Evolutionary conservation across 2,329 filamentous ascomycete genomes (phyloP).

Genomic region (Canariomyces notabilis): DNA sequence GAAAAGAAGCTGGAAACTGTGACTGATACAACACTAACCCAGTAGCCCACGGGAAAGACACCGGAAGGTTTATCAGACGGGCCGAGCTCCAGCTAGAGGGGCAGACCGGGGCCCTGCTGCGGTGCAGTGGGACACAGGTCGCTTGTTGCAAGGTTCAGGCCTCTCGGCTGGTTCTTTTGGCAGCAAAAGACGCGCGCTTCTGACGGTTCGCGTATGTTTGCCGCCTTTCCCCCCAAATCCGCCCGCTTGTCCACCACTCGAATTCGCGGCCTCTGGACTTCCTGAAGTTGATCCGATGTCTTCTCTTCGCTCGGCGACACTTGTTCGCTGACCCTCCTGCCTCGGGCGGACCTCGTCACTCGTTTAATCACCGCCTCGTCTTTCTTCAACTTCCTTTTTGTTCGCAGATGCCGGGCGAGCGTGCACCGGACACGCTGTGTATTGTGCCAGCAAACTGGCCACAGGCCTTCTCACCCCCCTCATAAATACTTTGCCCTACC

Average conservation of each 20-base stretch:
- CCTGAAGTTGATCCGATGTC: slow-evolving; percentile 24
- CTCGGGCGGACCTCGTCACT: slow-evolving; percentile 19
- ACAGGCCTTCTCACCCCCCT: not conserved
- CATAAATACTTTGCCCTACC: slow-evolving; percentile 9
- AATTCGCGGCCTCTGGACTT: slow-evolving; percentile 20
- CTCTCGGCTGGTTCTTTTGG: slow-evolving; percentile 16
- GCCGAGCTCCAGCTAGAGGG: not conserved
- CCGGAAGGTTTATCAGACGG: slow-evolving; percentile 7
- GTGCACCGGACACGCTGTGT: slow-evolving; percentile 10
- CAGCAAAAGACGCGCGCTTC: slow-evolving; percentile 27
- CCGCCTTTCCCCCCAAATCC: slow-evolving; percentile 22
- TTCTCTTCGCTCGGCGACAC: slow-evolving; percentile 20
- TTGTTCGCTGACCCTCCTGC: slow-evolving; percentile 20
- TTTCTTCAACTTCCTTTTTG: slow-evolving; percentile 3
- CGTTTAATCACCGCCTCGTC: slow-evolving; percentile 17
- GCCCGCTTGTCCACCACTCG: slow-evolving; percentile 25
- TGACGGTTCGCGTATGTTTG: slow-evolving; percentile 27
- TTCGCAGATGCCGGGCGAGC: slow-evolving; percentile 14
- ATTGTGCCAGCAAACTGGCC: slow-evolving; percentile 5
- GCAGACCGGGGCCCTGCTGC: slow-evolving; percentile 2
- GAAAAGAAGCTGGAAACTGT: not conserved
- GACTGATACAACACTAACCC: too few species aligned
- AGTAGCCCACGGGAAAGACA: too few species aligned
- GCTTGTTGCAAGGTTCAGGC: slow-evolving; percentile 22
- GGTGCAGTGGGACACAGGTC: slow-evolving; percentile 18